Evolutionary conservation across 345 rosid species (phyloP), one percentile per base, ranked within the genome.

Genomic region (Euphorbia lathyris): DNA sequence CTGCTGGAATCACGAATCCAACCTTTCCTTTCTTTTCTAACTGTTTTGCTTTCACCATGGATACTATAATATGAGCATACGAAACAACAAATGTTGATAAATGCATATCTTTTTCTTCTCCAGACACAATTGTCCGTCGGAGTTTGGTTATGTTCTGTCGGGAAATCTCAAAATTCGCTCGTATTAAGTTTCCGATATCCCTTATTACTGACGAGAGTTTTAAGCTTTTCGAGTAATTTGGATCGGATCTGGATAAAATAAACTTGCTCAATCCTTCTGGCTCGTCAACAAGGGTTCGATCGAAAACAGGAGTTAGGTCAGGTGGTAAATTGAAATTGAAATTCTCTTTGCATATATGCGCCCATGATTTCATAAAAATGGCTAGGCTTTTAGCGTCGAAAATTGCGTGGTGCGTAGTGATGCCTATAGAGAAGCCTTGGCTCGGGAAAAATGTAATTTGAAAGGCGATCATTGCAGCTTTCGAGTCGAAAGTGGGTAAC

Each of bases 141-240:
- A 86, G 73, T 58, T 34, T 77, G 20, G 63, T n/a, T 65, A 83
- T 67, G 63, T 75, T 50, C 12, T 69, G 71, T 3, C 26, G 58
- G 79, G 79, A 70, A 3, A 86, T 63, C 22, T 56, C 73, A 72
- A 78, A 68, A 32, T 86, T 76, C 23, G 71, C 77, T 30, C 82
- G 70, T n/a, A 75, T 51, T 0, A 58, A 5, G 55, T 74, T 3
- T 32, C 5, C 36, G 3, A 32, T 32, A 32, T 32, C 5, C 2
- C 3, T 32, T 32, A 32, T 5, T 32, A 5, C 5, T 32, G 2
- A 5, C 5, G 5, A 14, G 14, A 50, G 12, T 69, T 12, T 65
- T 66, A 14, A 32, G 36, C 36, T 32, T 32, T 32, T 32, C 36
- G 5, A 5, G 36, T 32, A n/a, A n/a, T 32, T 32, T 32, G 36